Evolutionary conservation across 176 grass and related monocot genomes (phyloP), one percentile per base, ranked within the genome.

Genomic region (sorghum (Sorghum bicolor)): DNA sequence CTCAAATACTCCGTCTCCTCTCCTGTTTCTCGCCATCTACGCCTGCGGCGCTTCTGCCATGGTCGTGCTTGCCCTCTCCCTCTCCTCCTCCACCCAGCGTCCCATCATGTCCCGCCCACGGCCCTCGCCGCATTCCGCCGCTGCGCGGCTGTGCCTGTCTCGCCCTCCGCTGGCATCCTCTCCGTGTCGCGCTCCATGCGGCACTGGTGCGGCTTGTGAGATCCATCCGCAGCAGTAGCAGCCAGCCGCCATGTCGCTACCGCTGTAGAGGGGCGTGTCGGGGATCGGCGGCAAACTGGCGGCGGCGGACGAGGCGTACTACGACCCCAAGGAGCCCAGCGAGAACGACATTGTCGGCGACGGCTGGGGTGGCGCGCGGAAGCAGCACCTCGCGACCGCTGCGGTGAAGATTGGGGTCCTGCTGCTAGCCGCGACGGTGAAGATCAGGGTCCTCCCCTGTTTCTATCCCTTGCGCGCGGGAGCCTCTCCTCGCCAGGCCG

Each of bases 251-350:
- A 94, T 99, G 96, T 90, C 96, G 77, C 90, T 91, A 64, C 77
- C 96, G 73, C 96, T 96, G 31, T 92, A 99, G 70, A 82, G 96
- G 29, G 96, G 96, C 11, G 72, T 75, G 38, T 98, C 93, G 66
- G 91, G 93, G 36, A 44, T 47, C 72, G 88, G 88, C 57, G 79
- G 67, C 36, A 90, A 90, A 74, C 29, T 22, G 83, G 89, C 76
- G 19, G 90, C 43, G 41, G 81, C 77, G 17, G 89, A 83, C 6
- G 80, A 86, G 22, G 89, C 50, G 63, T 74, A 72, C n/a, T 89
- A 88, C 75, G 76, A 86, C 53, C 89, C 85, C 55, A 99, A 94
- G 82, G 87, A 94, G 75, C 73, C 82, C 20, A 32, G 65, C 16
- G 96, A 90, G 86, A 93, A 95, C 80, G 93, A 88, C 69, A 86